phyloP scores from a whole-genome alignment of 306 rosid genomes.

The Castanea mollissima region DNA sequence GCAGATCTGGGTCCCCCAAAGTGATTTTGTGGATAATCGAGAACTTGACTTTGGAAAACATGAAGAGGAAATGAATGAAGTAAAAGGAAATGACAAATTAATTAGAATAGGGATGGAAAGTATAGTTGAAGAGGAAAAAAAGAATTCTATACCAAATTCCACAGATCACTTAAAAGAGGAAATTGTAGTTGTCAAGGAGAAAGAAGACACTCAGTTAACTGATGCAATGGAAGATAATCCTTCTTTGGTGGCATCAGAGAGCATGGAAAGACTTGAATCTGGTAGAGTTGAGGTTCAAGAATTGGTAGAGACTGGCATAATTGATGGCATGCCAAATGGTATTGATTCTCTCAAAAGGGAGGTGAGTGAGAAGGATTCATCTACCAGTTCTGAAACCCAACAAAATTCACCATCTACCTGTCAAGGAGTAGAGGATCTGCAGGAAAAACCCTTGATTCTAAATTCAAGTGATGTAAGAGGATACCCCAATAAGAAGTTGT shows the following conservation, averaged over 20 bases:
- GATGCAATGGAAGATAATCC: conserved; percentile 36
- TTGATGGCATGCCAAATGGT: conserved; percentile 34
- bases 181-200: conserved; percentile 39
- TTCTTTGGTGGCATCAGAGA: conserved; percentile 28
- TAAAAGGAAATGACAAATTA: conserved; percentile 33
- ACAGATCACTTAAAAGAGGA: conserved; percentile 45
- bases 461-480: conserved; percentile 49
- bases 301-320: conserved; percentile 35
- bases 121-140: conserved; percentile 35
- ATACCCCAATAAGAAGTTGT: conserved; percentile 61
- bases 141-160: conserved; percentile 31
- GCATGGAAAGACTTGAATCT: conserved; percentile 39
- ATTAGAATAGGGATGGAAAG: conserved; percentile 32
- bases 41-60: conserved; percentile 39
- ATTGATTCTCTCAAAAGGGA: conserved; percentile 40
- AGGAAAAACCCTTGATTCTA: conserved; percentile 33
- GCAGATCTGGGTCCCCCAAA: conserved; percentile 60
- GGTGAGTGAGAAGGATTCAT: conserved; percentile 38
- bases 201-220: conserved; percentile 39
- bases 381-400: conserved; percentile 44
- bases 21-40: conserved; percentile 32
- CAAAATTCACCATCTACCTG: conserved; percentile 37
- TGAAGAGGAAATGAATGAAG: conserved; percentile 44
- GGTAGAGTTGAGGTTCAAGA: conserved; percentile 40
- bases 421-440: conserved; percentile 53